Evolutionary conservation across 805 yeast species (phyloP).

Genomic region (Starmerella geochares): DNA sequence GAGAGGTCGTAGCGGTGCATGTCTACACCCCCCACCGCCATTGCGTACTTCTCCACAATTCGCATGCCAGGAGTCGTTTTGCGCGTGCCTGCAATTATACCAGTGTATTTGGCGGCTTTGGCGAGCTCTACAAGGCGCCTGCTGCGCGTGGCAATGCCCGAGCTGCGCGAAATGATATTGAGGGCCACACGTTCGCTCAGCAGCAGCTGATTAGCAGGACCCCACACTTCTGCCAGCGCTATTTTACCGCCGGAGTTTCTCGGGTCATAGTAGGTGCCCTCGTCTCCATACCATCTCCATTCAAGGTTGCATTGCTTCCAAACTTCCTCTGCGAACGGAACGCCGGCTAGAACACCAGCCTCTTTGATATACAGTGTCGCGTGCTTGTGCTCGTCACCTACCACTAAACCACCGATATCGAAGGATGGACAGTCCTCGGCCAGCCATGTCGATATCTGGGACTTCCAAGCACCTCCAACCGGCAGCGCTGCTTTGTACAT

Average conservation of each 20-base stretch:
- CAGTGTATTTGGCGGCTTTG: slow-evolving; percentile 56
- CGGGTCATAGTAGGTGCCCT: slow-evolving; percentile 53
- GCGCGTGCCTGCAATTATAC: slow-evolving; percentile 89
- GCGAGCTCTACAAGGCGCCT: slow-evolving; percentile 50
- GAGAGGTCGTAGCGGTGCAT: slow-evolving; percentile 85
- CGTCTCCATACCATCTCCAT: slow-evolving; percentile 63
- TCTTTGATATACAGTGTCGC: slow-evolving; percentile 78
- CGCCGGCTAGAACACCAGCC: slow-evolving; percentile 69
- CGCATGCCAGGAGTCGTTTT: slow-evolving; percentile 96
- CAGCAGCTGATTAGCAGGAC: slow-evolving; percentile 69
- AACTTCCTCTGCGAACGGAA: slow-evolving; percentile 82
- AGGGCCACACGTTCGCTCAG: slow-evolving; percentile 80
- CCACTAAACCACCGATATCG: slow-evolving; percentile 90
- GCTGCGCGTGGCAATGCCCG: slow-evolving; percentile 81
- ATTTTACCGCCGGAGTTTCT: slow-evolving; percentile 40
- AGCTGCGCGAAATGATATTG: slow-evolving; percentile 67
- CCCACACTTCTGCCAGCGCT: slow-evolving; percentile 65
- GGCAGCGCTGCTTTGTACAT: slow-evolving; percentile 42
- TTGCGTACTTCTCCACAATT: slow-evolving; percentile 78
- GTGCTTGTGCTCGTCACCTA: slow-evolving; percentile 60
- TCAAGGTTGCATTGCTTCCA: slow-evolving; percentile 60
- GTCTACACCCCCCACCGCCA: slow-evolving; percentile 92
- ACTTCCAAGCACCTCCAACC: slow-evolving; percentile 68
- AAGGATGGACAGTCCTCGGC: slow-evolving; percentile 87
- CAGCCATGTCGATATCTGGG: slow-evolving; percentile 62